Evolutionary conservation across 768 basidiomycete genomes (phyloP).

Genomic region (Pleurotus salmoneostramineus): DNA sequence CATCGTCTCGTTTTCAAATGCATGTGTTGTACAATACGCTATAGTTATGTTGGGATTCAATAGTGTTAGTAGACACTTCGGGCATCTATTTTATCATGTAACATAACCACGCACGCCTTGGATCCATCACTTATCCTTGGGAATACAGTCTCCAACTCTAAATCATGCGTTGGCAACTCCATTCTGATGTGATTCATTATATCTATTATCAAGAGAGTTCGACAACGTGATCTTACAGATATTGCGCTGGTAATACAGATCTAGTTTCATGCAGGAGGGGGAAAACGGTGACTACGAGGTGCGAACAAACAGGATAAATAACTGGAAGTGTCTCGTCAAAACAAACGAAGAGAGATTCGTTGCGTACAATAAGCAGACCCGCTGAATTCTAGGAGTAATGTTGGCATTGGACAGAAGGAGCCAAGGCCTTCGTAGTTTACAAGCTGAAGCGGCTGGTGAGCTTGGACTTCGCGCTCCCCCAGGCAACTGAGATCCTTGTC

Average conservation of each 20-base stretch:
- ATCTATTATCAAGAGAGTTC: background rate
- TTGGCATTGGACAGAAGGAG: background rate
- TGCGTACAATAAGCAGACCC: too few relatives aligned
- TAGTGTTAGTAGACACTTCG: background rate
- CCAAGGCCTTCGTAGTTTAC: background rate
- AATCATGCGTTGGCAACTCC: too few relatives aligned
- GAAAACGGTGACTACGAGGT: background rate
- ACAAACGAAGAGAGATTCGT: too few relatives aligned
- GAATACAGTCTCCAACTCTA: too few relatives aligned
- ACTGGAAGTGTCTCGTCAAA: background rate
- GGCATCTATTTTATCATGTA: background rate
- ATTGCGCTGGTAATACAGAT: conserved; percentile 1
- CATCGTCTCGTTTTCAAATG: conserved; percentile 4
- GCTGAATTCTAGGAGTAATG: too few relatives aligned
- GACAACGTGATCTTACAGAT: background rate
- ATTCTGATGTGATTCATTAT: background rate
- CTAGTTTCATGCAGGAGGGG: background rate
- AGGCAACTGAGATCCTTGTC: conserved; percentile 3
- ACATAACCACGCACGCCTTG: too few relatives aligned
- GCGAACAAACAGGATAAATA: background rate
- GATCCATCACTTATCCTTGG: too few relatives aligned
- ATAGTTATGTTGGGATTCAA: background rate
- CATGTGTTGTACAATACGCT: conserved; percentile 9
- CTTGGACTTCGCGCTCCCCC: conserved; percentile 2
- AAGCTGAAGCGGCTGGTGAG: conserved; percentile 2